phyloP scores from a whole-genome alignment of 1,139 yeast species.

The Pichia sp. region DNA sequence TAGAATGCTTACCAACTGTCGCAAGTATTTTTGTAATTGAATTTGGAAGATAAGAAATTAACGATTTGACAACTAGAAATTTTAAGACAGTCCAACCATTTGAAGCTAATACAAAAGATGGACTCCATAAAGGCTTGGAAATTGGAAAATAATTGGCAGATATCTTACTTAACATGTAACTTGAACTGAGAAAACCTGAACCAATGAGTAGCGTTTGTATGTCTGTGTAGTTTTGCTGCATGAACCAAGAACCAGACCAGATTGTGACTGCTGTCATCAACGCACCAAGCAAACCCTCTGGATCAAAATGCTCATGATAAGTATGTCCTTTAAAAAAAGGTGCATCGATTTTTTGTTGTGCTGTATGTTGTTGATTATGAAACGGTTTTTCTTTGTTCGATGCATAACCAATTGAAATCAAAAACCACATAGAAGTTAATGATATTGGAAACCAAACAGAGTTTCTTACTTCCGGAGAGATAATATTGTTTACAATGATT shows the following conservation, averaged over 20 bases:
- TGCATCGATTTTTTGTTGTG: slow-evolving; percentile 31
- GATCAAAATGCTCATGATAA: slow-evolving; percentile 30
- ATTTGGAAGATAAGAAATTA: slow-evolving; percentile 26
- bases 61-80: slow-evolving; percentile 8
- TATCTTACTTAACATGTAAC: slow-evolving; percentile 25
- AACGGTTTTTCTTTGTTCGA: slow-evolving; percentile 27
- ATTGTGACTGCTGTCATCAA: slow-evolving; percentile 32
- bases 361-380: slow-evolving; percentile 25
- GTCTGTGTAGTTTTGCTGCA: slow-evolving; percentile 18
- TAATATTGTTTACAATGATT: slow-evolving; percentile 18
- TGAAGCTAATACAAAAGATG: slow-evolving; percentile 29
- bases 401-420: slow-evolving; percentile 26
- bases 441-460: slow-evolving; percentile 18
- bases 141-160: slow-evolving; percentile 30
- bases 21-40: slow-evolving; percentile 18
- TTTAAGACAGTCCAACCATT: slow-evolving; percentile 7
- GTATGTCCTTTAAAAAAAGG: slow-evolving; percentile 23
- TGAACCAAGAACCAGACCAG: slow-evolving; percentile 33
- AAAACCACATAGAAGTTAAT: slow-evolving; percentile 27
- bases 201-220: slow-evolving; percentile 27
- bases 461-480: slow-evolving; percentile 3
- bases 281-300: slow-evolving; percentile 34
- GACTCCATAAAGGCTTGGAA: slow-evolving; percentile 35
- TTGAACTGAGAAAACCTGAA: slow-evolving; percentile 25
- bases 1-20: slow-evolving; percentile 28